Evolutionary conservation across 2,329 filamentous ascomycete genomes (phyloP).

Genomic region (Xylaria sp.): DNA sequence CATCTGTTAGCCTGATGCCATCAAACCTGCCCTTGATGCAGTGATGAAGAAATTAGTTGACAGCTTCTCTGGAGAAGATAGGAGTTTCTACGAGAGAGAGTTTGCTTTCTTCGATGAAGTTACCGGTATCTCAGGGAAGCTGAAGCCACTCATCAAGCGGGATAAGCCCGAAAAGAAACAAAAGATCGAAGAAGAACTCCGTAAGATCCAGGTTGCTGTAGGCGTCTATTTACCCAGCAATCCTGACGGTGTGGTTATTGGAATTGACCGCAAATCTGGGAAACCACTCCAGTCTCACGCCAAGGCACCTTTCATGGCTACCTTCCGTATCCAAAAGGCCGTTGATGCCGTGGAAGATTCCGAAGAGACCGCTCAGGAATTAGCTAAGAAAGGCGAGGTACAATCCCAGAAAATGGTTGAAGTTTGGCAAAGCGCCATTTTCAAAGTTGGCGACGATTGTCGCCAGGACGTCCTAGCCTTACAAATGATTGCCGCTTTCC

Average conservation of each 20-base stretch:
- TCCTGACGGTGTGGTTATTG: constrained; percentile 94
- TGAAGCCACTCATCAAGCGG: constrained; percentile 90
- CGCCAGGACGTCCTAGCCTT: constrained; percentile 95
- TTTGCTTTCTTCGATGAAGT: constrained; percentile 99
- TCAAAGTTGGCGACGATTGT: constrained; percentile 99
- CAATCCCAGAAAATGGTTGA: constrained; percentile 70
- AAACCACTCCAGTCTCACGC: constrained; percentile 98
- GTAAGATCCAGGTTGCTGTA: constrained; percentile 95
- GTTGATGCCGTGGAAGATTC: constrained; percentile 59
- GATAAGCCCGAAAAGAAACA: constrained; percentile 97
- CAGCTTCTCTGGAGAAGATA: constrained; percentile 80
- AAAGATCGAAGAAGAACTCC: constrained; percentile 97
- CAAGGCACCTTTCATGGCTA: constrained; percentile 98
- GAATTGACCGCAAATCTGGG: constrained; percentile 96
- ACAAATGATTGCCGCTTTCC: constrained; percentile 97
- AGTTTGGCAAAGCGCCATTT: constrained; percentile 99
- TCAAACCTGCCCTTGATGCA: constrained; percentile 91
- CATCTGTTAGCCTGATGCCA: constrained; percentile 71
- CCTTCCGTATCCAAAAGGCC: constrained; percentile 92
- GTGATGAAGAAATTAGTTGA: constrained; percentile 84
- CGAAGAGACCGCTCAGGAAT: constrained; percentile 58
- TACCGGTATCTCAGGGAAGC: constrained; percentile 91
- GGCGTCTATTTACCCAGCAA: constrained; percentile 98
- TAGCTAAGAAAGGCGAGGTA: constrained; percentile 45
- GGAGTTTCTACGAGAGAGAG: constrained; percentile 88